Conservation (phyloP, 441 rosid genomes). For the Breynia disticha region DNA sequence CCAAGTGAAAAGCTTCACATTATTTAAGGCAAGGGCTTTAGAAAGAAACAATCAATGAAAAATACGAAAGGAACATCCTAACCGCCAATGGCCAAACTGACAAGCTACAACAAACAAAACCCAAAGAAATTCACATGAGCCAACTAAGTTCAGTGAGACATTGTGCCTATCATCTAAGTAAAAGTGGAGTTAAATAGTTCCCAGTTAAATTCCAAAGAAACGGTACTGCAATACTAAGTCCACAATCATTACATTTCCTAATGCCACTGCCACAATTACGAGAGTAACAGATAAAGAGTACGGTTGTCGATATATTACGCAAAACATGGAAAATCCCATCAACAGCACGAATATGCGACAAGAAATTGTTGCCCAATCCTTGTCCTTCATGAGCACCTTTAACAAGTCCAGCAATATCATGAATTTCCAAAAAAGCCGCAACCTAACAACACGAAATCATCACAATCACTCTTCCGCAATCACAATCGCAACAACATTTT, state of each 20-base stretch:
- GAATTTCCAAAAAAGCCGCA: constrained; percentile 93
- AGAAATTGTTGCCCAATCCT: constrained; percentile 93
- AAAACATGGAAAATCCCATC: constrained; percentile 98
- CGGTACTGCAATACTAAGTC: not conserved
- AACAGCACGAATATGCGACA: constrained; percentile 97
- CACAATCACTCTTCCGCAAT: not conserved
- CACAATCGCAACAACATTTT: not conserved
- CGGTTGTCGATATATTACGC: constrained; percentile 38
- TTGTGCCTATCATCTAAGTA: no score
- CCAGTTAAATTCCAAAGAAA: no score
- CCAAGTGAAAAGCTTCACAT: not conserved
- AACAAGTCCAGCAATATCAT: constrained; percentile 97
- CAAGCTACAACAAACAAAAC: no score
- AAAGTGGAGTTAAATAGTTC: no score
- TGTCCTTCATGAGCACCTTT: constrained; percentile 97
- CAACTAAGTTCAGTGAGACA: no score
- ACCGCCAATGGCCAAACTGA: no score
- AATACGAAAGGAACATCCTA: no score
- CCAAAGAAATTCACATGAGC: no score
- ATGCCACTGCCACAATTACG: not conserved
- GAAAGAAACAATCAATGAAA: no score
- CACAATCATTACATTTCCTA: not conserved
- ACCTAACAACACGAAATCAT: constrained; percentile 39
- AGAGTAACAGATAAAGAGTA: not conserved
- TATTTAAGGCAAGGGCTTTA: no score